Conservation (phyloP, 768 basidiomycete genomes). For the Naganishia kalamii region DNA sequence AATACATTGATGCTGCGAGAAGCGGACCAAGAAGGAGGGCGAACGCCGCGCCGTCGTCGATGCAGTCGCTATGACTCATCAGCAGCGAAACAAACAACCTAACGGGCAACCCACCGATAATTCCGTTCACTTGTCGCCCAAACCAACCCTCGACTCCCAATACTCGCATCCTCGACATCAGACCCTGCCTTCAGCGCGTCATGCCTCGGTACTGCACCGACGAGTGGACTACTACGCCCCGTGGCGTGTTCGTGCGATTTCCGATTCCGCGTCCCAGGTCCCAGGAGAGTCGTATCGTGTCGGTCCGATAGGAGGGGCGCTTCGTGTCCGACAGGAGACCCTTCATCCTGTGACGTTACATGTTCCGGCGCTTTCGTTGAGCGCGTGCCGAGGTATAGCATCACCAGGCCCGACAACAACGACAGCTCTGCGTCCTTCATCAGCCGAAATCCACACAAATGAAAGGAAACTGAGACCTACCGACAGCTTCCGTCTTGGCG, state of each 20-base stretch:
- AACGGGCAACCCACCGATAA: constrained; percentile 12
- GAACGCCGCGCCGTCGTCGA: constrained; percentile 78
- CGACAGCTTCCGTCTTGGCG: constrained; percentile 37
- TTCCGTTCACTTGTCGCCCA: constrained; percentile 47
- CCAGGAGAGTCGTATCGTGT: not conserved
- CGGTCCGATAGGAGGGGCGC: not conserved
- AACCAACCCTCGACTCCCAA: constrained; percentile 35
- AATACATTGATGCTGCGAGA: constrained; percentile 63
- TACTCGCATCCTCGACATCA: constrained; percentile 8
- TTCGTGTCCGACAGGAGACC: not conserved
- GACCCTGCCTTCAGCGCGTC: not conserved
- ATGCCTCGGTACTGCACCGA: not conserved
- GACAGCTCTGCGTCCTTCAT: constrained; percentile 2
- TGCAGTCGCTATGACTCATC: constrained; percentile 55
- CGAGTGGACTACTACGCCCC: constrained; percentile 19
- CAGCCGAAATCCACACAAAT: not conserved
- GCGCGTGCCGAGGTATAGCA: not conserved
- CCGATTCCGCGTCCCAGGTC: not conserved
- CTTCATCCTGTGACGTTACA: no score
- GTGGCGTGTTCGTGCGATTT: not conserved
- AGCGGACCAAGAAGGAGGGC: constrained; percentile 78
- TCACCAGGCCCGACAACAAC: not conserved
- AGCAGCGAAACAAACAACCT: not conserved
- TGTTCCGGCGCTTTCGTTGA: not conserved
- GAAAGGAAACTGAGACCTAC: not conserved